A percentile compares a stretch with the other conserved stretches of the same genome.
Evolutionary conservation across 225 moss, liverwort and hornwort species (phyloP).

Genomic region (Climacium dendroides): DNA sequence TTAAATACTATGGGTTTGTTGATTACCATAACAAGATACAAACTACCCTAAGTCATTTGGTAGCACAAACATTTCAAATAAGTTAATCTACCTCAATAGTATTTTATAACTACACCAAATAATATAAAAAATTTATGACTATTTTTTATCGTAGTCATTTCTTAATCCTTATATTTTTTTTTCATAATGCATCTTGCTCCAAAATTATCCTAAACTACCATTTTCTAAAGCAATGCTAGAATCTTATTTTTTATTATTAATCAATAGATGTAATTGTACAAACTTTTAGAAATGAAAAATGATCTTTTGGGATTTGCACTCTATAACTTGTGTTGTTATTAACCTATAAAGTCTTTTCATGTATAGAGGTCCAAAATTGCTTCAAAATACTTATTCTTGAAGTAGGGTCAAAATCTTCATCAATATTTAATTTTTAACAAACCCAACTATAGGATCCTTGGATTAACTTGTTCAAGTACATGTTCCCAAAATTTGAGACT

Average conservation of each 20-base stretch:
- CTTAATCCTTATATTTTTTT: neutral
- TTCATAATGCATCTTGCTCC: fast-evolving
- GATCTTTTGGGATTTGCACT: no score
- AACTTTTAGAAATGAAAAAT: no score
- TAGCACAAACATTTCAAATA: neutral
- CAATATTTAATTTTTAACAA: no score
- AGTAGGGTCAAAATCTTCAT: no score
- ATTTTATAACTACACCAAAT: neutral
- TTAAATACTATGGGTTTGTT: neutral
- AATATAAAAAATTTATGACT: neutral
- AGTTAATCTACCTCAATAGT: no score
- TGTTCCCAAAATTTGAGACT: no score
- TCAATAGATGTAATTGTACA: neutral
- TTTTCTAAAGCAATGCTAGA: neutral
- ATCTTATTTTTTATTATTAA: neutral
- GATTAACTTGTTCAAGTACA: no score
- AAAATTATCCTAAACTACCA: neutral
- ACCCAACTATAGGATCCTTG: no score
- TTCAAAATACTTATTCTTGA: no score
- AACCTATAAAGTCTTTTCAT: no score
- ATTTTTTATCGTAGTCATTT: neutral
- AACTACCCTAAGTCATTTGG: fast-evolving
- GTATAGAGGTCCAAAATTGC: no score
- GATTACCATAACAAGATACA: neutral
- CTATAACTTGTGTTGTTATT: no score